Base-by-base conservation (phyloP, 352 stramenopile genomes). In the Globisporangium viniferum region DNA sequence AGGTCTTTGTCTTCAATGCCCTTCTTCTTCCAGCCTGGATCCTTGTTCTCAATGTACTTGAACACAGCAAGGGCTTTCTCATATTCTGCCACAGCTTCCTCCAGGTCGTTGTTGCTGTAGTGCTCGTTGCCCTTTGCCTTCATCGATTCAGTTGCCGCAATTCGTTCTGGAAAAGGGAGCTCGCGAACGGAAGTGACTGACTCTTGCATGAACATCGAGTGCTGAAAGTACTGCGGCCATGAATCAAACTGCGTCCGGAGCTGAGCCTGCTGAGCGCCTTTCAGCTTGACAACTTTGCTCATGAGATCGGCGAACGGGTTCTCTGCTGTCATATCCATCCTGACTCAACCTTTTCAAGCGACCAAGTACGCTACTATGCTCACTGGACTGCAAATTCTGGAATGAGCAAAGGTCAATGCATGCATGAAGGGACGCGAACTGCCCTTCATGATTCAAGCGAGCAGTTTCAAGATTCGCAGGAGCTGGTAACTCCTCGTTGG, bases 151-250 rank as follows among this genome's bases (percentile, higher is more conserved):
- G 86, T 86, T 27, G 75, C 72, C n/a, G 69, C 63, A 2, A 93
- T 78, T 5, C 86, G 81, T 58, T 90, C 84, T 4, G 59, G 20
- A 67, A 93, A 91, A 18, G 73, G 31, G 9, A 84, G 76, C 15
- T 53, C 29, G 3, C 84, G 84, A 22, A 82, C 71, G 0, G 67
- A 77, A 15, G 76, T 71, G 15, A 94, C 84, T 0, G 80, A 91
- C 31, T 94, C 82, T 59, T 93, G 81, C 84, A 95, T 93, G 64
- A 95, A 95, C 69, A 95, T 81, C 20, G 88, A 94, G 65, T 94
- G 86, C 76, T 95, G 88, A 44, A 95, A 92, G 68, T 93, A 93
- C 67, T 90, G 81, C 39, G 88, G 84, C 88, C 86, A 95, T 35
- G 82, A 77, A 62, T 94, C 88, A 59, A 84, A 94, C 22, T 77